These are phyloP conservation scores for Trichophyton schoenleinii DNA, from an alignment of 2,329 filamentous ascomycete species.

Conservation along the genomic window DNA sequence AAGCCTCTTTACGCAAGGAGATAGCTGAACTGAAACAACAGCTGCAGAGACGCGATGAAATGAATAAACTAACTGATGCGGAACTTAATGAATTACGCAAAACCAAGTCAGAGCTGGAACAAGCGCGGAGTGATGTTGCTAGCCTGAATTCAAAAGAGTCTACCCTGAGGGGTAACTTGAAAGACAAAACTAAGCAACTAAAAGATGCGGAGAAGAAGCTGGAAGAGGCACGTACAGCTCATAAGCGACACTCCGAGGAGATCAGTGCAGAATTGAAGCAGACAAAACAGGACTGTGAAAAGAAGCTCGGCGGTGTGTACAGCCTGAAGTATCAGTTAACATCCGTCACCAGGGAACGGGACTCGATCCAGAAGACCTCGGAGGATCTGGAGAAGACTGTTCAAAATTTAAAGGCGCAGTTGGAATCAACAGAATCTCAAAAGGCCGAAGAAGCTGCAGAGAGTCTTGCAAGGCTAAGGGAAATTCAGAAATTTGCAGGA, in stretches of 20 bases:
- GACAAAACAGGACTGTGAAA: slow-evolving; percentile 25
- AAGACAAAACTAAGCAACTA: slow-evolving; percentile 24
- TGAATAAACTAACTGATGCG: slow-evolving; percentile 5
- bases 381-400: slow-evolving; percentile 24
- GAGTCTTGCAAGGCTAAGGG: slow-evolving; percentile 26
- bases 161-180: slow-evolving; percentile 20
- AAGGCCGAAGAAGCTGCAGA: slow-evolving; percentile 25
- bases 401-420: slow-evolving; percentile 27
- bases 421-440: slow-evolving; percentile 26
- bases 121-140: slow-evolving; percentile 4
- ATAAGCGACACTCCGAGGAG: slow-evolving; percentile 25
- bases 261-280: slow-evolving; percentile 27
- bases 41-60: not conserved
- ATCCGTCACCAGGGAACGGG: slow-evolving; percentile 22
- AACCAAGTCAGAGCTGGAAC: slow-evolving; percentile 13
- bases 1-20: not conserved
- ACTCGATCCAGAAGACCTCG: slow-evolving; percentile 24
- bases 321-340: slow-evolving; percentile 25
- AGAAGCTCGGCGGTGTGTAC: slow-evolving; percentile 25
- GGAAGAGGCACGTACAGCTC: slow-evolving; percentile 22
- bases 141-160: not conserved
- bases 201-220: slow-evolving; percentile 24
- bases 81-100: slow-evolving; percentile 15
- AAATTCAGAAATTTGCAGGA: slow-evolving; percentile 26
- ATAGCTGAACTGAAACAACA: not conserved